Percentiles rank a stretch among this genome's conserved stretches.
Evolutionary conservation across 192 early-diverging fungal genomes (phyloP).

Genomic region (Linnemannia elongata): DNA sequence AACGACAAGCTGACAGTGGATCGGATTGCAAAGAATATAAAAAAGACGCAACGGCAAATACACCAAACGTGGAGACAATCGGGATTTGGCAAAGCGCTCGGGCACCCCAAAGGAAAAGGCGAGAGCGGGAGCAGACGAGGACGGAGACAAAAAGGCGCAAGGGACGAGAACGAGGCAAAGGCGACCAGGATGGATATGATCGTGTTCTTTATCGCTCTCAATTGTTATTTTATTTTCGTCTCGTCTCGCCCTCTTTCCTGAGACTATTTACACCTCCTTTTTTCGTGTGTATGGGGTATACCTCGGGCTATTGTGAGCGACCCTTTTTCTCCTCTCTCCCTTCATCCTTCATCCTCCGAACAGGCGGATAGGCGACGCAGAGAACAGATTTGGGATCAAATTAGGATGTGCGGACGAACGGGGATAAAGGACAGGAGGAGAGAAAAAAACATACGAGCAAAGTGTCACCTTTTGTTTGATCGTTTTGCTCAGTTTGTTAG

Average conservation of each 20-base stretch:
- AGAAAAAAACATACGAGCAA: not conserved
- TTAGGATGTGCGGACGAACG: not conserved
- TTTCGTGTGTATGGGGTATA: slow-evolving; percentile 31
- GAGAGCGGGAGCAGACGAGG: not conserved
- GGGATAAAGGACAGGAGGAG: not conserved
- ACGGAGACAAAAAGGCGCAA: slow-evolving; percentile 17
- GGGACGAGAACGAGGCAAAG: not conserved
- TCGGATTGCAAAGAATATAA: not conserved
- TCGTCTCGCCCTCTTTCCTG: slow-evolving; percentile 19
- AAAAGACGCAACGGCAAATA: not conserved
- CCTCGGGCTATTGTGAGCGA: not conserved
- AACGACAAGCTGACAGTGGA: not conserved
- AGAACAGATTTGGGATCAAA: slow-evolving; percentile 7
- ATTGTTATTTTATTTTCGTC: slow-evolving; percentile 28
- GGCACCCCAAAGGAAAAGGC: not conserved
- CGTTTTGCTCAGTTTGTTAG: not conserved
- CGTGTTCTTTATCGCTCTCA: slow-evolving; percentile 33
- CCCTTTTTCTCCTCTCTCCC: not conserved
- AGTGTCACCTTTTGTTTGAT: not conserved
- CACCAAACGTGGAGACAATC: slow-evolving; percentile 5
- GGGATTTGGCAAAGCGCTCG: not conserved
- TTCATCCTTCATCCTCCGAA: not conserved
- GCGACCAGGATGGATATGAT: slow-evolving; percentile 18
- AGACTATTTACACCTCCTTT: slow-evolving; percentile 54
- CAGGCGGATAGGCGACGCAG: not conserved